Percentiles rank a stretch among this genome's conserved stretches.
Conservation (phyloP, 805 yeast species). For the Candida incommunis region DNA sequence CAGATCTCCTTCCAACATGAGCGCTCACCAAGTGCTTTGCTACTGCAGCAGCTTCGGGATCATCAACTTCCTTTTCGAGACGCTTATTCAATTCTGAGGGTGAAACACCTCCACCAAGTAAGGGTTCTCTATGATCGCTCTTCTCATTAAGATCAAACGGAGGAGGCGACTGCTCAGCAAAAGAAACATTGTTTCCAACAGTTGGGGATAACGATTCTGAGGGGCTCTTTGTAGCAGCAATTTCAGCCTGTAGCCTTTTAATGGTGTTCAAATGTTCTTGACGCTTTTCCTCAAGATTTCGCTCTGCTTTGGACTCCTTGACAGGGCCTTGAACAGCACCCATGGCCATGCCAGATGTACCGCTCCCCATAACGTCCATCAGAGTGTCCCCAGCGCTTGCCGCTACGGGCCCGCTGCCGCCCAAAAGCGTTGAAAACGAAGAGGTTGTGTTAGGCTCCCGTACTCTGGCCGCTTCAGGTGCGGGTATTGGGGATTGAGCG, state of each 20-base stretch:
- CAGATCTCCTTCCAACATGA: slow-evolving; percentile 5
- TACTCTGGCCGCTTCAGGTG: neutral
- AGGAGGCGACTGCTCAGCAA: neutral
- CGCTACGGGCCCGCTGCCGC: slow-evolving; percentile 1
- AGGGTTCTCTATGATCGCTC: neutral
- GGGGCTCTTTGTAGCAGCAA: slow-evolving; percentile 6
- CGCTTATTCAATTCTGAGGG: neutral
- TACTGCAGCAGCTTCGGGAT: neutral
- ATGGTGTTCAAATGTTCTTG: neutral
- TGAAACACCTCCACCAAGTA: neutral
- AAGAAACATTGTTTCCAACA: neutral
- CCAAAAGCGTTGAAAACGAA: neutral
- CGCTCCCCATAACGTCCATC: neutral
- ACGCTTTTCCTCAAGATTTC: neutral
- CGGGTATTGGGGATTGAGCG: neutral
- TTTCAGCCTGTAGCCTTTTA: slow-evolving; percentile 5
- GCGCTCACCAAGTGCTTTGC: slow-evolving; percentile 11
- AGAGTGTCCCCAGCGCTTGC: no score
- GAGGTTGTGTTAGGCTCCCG: neutral
- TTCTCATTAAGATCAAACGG: neutral
- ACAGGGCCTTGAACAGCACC: neutral
- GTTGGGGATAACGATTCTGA: neutral
- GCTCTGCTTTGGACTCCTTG: neutral
- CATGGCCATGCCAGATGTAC: neutral
- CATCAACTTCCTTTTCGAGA: neutral